These are phyloP conservation scores for Cercospora sp. DNA, from an alignment of 2,329 filamentous ascomycete genomes.

Conservation along the genomic window DNA sequence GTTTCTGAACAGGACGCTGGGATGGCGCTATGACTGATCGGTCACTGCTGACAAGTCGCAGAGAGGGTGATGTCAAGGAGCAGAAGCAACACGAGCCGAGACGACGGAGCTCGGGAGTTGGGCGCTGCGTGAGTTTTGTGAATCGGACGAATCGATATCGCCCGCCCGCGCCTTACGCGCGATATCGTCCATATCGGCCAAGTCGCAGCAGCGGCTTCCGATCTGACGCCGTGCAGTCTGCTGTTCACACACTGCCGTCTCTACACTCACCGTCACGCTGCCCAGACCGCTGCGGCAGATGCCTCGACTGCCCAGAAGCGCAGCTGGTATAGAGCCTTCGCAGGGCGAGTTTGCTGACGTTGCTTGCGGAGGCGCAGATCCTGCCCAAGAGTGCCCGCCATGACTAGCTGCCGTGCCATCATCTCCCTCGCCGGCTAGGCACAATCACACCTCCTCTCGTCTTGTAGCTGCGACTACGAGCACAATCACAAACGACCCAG, in stretches of 20 bases:
- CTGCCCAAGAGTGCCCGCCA: background rate
- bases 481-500: background rate
- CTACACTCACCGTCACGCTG: background rate
- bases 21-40: conserved; percentile 5
- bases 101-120: conserved; percentile 9
- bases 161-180: background rate
- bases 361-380: conserved; percentile 7
- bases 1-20: conserved; percentile 12
- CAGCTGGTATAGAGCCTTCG: background rate
- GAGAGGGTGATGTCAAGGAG: background rate
- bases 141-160: background rate
- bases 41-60: conserved; percentile 5
- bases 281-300: background rate
- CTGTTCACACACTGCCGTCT: background rate
- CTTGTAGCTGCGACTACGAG: background rate
- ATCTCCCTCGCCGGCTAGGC: background rate
- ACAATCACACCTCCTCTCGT: background rate
- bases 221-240: background rate
- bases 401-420: conserved; percentile 1
- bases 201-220: background rate
- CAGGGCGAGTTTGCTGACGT: background rate
- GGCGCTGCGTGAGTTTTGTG: background rate
- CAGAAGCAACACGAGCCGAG: conserved; percentile 11
- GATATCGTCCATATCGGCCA: background rate
- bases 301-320: background rate